Conservation (phyloP, 768 basidiomycete genomes). For the Tremella fuciformis region DNA sequence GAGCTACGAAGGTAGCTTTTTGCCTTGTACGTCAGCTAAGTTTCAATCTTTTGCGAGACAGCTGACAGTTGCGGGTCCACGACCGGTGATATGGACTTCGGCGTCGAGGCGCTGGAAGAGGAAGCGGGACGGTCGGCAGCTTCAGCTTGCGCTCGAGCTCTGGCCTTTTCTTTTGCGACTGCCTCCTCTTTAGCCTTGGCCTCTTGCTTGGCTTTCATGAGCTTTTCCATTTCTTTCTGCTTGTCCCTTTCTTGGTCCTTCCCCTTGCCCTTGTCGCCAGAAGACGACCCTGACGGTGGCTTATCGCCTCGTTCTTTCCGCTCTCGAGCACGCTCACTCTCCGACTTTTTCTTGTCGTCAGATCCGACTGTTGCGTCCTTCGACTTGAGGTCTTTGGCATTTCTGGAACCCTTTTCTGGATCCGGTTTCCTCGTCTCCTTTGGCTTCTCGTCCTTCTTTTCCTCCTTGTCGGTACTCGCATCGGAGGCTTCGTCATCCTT, state of each 20-base stretch:
- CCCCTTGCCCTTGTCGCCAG: neutral
- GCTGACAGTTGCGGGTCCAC: conserved; percentile 33
- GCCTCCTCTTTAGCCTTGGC: neutral
- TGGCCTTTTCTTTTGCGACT: conserved; percentile 16
- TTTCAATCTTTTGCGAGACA: neutral
- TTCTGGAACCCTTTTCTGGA: neutral
- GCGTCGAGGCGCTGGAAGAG: neutral
- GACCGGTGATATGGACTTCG: neutral
- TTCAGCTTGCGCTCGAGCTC: conserved; percentile 17
- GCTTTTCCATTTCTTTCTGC: conserved; percentile 9
- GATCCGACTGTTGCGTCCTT: neutral
- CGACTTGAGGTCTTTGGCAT: neutral
- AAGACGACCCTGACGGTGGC: neutral
- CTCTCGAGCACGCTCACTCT: conserved; percentile 4
- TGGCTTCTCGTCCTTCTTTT: neutral
- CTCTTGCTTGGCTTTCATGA: neutral
- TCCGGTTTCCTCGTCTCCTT: neutral
- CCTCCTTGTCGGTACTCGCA: conserved; percentile 6
- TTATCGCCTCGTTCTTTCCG: neutral
- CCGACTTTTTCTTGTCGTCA: neutral
- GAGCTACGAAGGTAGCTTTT: conserved; percentile 31
- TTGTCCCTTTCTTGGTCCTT: conserved; percentile 5
- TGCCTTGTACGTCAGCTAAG: conserved; percentile 20
- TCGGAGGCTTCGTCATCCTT: conserved; percentile 18
- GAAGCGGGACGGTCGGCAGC: neutral